A percentile compares a stretch with the other conserved stretches of the same genome.
phyloP scores from a whole-genome alignment of 163 green algal species.

The Prototheca stagnorum region DNA sequence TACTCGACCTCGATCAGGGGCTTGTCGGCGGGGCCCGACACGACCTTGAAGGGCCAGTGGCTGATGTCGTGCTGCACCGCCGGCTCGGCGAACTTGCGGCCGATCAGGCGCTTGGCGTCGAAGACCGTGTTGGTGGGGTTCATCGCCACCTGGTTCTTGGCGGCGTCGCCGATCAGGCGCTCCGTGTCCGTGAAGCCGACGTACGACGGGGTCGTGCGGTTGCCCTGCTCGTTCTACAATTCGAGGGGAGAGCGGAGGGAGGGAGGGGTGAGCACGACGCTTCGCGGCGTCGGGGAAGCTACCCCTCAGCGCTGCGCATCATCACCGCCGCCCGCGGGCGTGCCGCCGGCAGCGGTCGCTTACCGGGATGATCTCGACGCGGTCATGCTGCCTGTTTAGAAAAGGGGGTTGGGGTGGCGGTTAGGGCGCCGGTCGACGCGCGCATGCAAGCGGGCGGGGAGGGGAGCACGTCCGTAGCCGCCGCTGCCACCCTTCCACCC shows the following conservation, averaged over 20 bases:
- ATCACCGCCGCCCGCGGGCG: background rate
- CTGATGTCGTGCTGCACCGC: constrained; percentile 53
- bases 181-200: constrained; percentile 72
- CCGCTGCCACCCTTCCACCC: too few species aligned
- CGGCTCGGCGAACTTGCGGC: constrained; percentile 59
- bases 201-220: constrained; percentile 68
- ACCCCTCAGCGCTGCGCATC: background rate
- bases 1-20: constrained; percentile 67
- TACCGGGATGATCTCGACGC: constrained; percentile 42
- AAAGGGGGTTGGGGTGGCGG: constrained; percentile 3
- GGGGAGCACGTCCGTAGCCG: too few species aligned
- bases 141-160: constrained; percentile 91
- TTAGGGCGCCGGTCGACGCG: background rate
- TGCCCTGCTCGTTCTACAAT: constrained; percentile 33
- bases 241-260: background rate
- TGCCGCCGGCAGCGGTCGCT: background rate
- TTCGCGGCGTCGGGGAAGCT: background rate
- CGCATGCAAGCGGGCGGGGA: background rate
- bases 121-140: constrained; percentile 80
- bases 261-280: background rate
- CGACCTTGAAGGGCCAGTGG: constrained; percentile 72
- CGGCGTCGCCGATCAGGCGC: constrained; percentile 81
- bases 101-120: constrained; percentile 75
- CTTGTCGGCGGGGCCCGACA: constrained; percentile 46
- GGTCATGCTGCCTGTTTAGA: constrained; percentile 51